phyloP scores from a whole-genome alignment of 768 basidiomycete species.

The Mycena crocata region DNA sequence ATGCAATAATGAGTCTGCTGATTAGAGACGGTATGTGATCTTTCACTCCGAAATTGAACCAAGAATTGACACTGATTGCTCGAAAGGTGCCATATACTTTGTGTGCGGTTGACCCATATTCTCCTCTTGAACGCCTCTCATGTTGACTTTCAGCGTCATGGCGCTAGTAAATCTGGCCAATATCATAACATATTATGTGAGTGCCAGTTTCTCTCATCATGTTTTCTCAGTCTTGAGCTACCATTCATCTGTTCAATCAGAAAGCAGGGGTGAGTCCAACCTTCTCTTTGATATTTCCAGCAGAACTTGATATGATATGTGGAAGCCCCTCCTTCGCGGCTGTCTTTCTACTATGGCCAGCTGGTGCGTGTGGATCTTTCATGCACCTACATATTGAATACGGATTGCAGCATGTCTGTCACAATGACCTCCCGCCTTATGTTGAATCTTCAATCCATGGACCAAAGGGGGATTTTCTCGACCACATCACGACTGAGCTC shows the following conservation, averaged over 20 bases:
- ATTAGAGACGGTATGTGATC: slow-evolving; percentile 22
- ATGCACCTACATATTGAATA: background rate
- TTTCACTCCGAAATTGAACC: background rate
- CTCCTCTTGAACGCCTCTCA: background rate
- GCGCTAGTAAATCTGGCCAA: slow-evolving; percentile 38
- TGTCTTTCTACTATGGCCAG: slow-evolving; percentile 24
- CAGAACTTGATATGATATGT: background rate
- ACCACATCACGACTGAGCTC: background rate
- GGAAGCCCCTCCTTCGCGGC: slow-evolving; percentile 26
- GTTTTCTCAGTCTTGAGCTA: too few relatives aligned
- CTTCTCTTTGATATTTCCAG: background rate
- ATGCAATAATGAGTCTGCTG: background rate
- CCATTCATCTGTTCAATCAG: too few relatives aligned
- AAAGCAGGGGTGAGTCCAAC: background rate
- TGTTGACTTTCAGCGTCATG: slow-evolving; percentile 5
- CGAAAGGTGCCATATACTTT: slow-evolving; percentile 23
- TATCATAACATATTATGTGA: slow-evolving; percentile 24
- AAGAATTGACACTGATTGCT: background rate
- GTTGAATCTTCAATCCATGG: slow-evolving; percentile 28
- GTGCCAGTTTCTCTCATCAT: too few relatives aligned
- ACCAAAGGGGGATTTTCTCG: slow-evolving; percentile 26
- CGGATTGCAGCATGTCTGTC: slow-evolving; percentile 15
- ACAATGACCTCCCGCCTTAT: slow-evolving; percentile 30
- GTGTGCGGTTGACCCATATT: background rate
- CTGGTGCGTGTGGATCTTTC: background rate